Conservation (phyloP, 176 grass and related monocot genomes). For the Oropetium thomaeum region DNA sequence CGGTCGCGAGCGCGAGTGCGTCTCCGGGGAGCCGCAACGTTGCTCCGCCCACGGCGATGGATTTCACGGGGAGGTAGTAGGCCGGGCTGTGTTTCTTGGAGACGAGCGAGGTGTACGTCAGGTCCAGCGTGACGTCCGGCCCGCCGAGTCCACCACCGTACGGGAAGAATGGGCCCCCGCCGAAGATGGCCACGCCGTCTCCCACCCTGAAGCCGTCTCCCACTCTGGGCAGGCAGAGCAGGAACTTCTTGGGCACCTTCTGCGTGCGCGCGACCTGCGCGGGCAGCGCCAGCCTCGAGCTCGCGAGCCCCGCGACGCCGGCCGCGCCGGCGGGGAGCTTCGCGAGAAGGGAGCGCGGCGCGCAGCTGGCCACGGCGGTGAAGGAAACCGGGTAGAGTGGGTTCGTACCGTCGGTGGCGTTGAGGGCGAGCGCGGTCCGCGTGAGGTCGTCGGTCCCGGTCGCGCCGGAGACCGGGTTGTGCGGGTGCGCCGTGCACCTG, state of each 20-base stretch:
- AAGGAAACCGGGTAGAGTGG: slow-evolving; percentile 22
- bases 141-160: no score
- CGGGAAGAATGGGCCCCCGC: slow-evolving; percentile 27
- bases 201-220: not conserved
- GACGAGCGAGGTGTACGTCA: not conserved
- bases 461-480: slow-evolving; percentile 39
- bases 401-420: slow-evolving; percentile 62
- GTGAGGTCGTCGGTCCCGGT: slow-evolving; percentile 33
- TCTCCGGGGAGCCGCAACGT: not conserved
- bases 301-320: slow-evolving; percentile 60
- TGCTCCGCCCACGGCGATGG: slow-evolving; percentile 35
- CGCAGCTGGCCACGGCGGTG: slow-evolving; percentile 40
- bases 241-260: slow-evolving; percentile 42
- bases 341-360: slow-evolving; percentile 7
- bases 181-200: slow-evolving; percentile 56
- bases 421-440: slow-evolving; percentile 2
- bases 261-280: slow-evolving; percentile 41
- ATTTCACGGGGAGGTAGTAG: slow-evolving; percentile 37
- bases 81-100: not conserved
- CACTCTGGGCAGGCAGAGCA: slow-evolving; percentile 62
- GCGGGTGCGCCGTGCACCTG: slow-evolving; percentile 43
- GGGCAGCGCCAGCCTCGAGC: slow-evolving; percentile 31
- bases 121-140: not conserved
- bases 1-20: not conserved
- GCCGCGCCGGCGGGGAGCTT: slow-evolving; percentile 31